These are phyloP conservation scores for Brassica rapa DNA, from an alignment of 345 rosid genomes.

Conservation along the genomic window DNA sequence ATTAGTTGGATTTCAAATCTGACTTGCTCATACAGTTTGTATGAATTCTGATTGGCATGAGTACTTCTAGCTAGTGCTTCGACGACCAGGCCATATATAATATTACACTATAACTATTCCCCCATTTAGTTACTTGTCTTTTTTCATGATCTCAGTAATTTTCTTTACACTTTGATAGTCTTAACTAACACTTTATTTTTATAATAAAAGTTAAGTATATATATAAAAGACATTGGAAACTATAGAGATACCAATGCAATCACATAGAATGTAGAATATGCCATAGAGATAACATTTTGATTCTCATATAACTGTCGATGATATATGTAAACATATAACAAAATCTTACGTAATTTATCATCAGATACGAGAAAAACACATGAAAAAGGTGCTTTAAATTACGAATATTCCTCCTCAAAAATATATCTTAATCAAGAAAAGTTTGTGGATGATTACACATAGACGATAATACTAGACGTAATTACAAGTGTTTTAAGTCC, in stretches of 20 bases:
- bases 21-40: not conserved
- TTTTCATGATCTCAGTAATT: not conserved
- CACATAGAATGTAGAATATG: slow-evolving; percentile 34
- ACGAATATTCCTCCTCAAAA: slow-evolving; percentile 22
- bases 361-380: slow-evolving; percentile 27
- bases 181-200: not conserved
- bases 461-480: slow-evolving; percentile 26
- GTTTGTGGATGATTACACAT: slow-evolving; percentile 36
- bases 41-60: not conserved
- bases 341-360: slow-evolving; percentile 21
- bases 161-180: not conserved
- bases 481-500: not conserved
- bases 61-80: not conserved
- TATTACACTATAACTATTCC: not conserved
- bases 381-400: slow-evolving; percentile 30
- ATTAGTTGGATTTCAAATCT: not conserved
- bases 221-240: no score
- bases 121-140: not conserved
- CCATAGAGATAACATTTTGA: slow-evolving; percentile 15
- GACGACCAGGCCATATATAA: not conserved
- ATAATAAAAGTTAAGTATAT: not conserved
- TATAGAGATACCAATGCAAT: not conserved
- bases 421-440: slow-evolving; percentile 28
- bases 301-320: not conserved
- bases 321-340: slow-evolving; percentile 10